phyloP scores from a whole-genome alignment of 148 eudicot genomes.

The Vaccinium corymbosum region DNA sequence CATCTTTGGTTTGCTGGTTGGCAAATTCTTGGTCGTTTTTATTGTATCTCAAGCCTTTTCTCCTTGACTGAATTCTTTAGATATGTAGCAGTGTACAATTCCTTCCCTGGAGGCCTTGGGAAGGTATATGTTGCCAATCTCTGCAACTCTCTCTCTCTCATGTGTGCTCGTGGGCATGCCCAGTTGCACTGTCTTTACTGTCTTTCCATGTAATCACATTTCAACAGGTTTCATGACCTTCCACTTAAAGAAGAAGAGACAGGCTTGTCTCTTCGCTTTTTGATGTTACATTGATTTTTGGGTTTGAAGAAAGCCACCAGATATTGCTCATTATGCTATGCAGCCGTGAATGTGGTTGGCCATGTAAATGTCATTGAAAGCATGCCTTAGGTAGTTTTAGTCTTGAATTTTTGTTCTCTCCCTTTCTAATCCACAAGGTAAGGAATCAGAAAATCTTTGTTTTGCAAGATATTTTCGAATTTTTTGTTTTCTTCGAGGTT shows the following conservation, averaged over 20 bases:
- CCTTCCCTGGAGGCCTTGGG: constrained; percentile 97
- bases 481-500: background rate
- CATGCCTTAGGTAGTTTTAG: background rate
- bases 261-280: background rate
- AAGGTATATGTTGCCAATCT: constrained; percentile 49
- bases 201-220: background rate
- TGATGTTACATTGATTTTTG: background rate
- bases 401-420: background rate
- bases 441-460: background rate
- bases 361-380: background rate
- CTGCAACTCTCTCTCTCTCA: background rate
- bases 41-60: background rate
- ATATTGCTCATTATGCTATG: background rate
- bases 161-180: background rate
- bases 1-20: background rate
- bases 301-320: background rate
- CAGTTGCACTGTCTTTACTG: background rate
- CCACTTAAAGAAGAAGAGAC: background rate
- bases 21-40: background rate
- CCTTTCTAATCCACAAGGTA: background rate
- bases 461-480: background rate
- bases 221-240: background rate
- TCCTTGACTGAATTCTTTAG: constrained; percentile 43
- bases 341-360: background rate
- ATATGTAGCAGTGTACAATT: constrained; percentile 93